Percentiles rank a stretch among this genome's conserved stretches.
These are phyloP conservation scores for Orobanche coerulescens DNA, from an alignment of 257 asterid species.

Conservation along the genomic window DNA sequence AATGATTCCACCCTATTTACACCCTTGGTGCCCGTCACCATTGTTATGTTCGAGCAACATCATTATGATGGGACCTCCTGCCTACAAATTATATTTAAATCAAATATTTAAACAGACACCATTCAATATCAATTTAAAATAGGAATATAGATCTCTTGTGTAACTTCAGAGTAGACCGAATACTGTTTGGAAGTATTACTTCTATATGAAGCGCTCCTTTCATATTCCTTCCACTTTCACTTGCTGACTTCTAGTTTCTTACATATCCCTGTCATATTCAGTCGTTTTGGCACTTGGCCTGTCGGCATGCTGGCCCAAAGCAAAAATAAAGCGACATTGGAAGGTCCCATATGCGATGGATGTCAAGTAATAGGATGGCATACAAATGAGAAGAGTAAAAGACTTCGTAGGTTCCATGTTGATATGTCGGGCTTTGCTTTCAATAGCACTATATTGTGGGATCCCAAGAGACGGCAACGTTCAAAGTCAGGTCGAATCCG, in stretches of 20 bases:
- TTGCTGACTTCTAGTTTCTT: constrained; percentile 9
- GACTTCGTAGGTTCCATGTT: constrained; percentile 81
- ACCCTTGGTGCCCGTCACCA: no score
- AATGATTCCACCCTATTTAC: no score
- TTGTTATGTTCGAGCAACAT: no score
- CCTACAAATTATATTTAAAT: no score
- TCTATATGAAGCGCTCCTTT: no score
- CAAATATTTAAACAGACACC: no score
- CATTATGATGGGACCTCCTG: no score
- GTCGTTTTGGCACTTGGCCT: constrained; percentile 99
- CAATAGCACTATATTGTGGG: constrained; percentile 93
- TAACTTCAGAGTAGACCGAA: background rate
- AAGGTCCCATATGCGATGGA: constrained; percentile 95
- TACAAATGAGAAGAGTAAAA: constrained; percentile 87
- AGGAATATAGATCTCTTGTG: background rate
- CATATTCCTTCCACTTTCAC: constrained; percentile 6
- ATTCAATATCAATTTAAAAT: no score
- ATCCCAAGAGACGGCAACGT: constrained; percentile 71
- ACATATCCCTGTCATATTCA: constrained; percentile 24
- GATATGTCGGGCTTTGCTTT: constrained; percentile 99
- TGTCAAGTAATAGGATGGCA: constrained; percentile 94
- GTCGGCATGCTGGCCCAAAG: constrained; percentile 85
- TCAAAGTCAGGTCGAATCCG: constrained; percentile 69
- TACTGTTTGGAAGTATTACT: background rate
- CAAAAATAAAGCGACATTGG: constrained; percentile 69